phyloP scores from a whole-genome alignment of 2,329 filamentous ascomycete genomes.

The Fusarium globosum region DNA sequence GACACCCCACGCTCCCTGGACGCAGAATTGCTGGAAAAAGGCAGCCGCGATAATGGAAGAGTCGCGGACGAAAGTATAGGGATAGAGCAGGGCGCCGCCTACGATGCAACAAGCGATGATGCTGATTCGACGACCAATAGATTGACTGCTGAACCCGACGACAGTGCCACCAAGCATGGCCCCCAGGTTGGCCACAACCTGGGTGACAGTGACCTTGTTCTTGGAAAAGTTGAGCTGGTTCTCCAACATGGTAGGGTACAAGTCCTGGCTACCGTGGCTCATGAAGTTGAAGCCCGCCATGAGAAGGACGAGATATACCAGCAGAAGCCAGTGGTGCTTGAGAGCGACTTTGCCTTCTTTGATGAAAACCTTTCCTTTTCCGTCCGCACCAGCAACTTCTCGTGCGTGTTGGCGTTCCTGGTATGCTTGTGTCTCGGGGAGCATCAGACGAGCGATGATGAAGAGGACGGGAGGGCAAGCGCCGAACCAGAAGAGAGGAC shows the following conservation, averaged over 20 bases:
- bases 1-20: slow-evolving; percentile 81
- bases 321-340: slow-evolving; percentile 81
- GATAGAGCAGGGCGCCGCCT: slow-evolving; percentile 83
- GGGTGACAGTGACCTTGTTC: slow-evolving; percentile 73
- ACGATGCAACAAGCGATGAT: slow-evolving; percentile 72
- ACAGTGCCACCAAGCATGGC: slow-evolving; percentile 75
- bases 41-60: slow-evolving; percentile 78
- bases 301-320: slow-evolving; percentile 84
- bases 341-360: slow-evolving; percentile 82
- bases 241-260: slow-evolving; percentile 70
- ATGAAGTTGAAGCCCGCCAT: slow-evolving; percentile 96
- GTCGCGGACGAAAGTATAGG: slow-evolving; percentile 77
- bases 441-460: slow-evolving; percentile 79
- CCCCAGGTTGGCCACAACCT: slow-evolving; percentile 78
- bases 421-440: slow-evolving; percentile 84
- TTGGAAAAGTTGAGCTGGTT: slow-evolving; percentile 65
- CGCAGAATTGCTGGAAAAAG: slow-evolving; percentile 86
- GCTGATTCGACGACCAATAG: slow-evolving; percentile 74
- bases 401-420: slow-evolving; percentile 73
- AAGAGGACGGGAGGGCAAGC: slow-evolving; percentile 83
- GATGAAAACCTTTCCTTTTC: slow-evolving; percentile 68
- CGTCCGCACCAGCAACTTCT: slow-evolving; percentile 50
- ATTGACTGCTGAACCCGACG: slow-evolving; percentile 75
- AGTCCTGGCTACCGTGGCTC: slow-evolving; percentile 78
- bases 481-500: slow-evolving; percentile 90